Evolutionary conservation across 208 protist species (phyloP).

Genomic region (Wallacemonas rigidus): DNA sequence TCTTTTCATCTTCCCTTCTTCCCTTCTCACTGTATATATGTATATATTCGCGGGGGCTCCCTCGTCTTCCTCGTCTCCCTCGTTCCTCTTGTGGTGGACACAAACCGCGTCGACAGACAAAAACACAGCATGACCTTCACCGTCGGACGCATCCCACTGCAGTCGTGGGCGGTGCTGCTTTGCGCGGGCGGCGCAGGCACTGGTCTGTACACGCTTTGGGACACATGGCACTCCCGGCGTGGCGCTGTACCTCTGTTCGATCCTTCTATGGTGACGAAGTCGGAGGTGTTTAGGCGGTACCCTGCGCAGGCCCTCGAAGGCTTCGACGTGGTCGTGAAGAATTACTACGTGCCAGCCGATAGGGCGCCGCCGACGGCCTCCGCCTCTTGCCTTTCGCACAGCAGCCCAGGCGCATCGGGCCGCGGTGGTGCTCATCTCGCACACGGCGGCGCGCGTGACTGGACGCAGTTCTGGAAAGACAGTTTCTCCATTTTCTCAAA

Average conservation of each 20-base stretch:
- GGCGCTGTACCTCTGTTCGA: slow-evolving; percentile 54
- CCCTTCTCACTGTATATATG: too few relatives aligned
- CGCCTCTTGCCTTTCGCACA: background rate
- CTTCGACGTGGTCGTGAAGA: slow-evolving; percentile 78
- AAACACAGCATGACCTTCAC: slow-evolving; percentile 1
- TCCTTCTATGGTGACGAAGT: slow-evolving; percentile 30
- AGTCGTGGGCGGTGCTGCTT: slow-evolving; percentile 16
- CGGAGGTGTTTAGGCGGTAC: slow-evolving; percentile 68
- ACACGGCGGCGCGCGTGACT: slow-evolving; percentile 4
- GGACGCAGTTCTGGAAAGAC: slow-evolving; percentile 15
- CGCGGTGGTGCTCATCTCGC: background rate
- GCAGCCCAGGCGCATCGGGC: background rate
- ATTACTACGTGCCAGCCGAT: slow-evolving; percentile 55
- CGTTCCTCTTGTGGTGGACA: too few relatives aligned
- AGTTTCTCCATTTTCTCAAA: slow-evolving; percentile 33
- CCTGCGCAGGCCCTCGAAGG: slow-evolving; percentile 62
- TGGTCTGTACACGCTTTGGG: slow-evolving; percentile 25
- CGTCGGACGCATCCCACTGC: background rate
- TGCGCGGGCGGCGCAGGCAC: slow-evolving; percentile 20
- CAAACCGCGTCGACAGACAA: background rate
- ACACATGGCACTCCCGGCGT: slow-evolving; percentile 20
- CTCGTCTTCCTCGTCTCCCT: slow-evolving; percentile 3
- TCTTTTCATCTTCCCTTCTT: too few relatives aligned
- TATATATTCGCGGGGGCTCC: too few relatives aligned
- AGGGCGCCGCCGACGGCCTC: background rate